Evolutionary conservation across 352 stramenopile species (phyloP).

Genomic region (Bremia lactucae): DNA sequence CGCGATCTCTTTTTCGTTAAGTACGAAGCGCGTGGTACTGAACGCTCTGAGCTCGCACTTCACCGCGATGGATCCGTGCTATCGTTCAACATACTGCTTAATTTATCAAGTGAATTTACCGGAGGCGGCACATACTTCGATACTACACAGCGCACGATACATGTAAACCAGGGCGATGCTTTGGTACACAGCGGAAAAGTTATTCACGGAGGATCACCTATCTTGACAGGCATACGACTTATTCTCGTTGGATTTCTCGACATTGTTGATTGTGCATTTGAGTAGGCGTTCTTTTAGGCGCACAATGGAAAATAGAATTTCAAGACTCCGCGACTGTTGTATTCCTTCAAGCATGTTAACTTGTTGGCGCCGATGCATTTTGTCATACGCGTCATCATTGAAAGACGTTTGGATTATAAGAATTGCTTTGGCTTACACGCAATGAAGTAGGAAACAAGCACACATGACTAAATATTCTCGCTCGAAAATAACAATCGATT

Average conservation of each 20-base stretch:
- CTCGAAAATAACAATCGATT: no score
- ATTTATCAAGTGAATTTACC: conserved; percentile 66
- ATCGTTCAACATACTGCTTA: conserved; percentile 92
- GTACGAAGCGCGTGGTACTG: conserved; percentile 53
- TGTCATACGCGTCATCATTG: conserved; percentile 58
- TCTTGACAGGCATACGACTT: conserved; percentile 73
- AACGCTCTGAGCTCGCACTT: conserved; percentile 69
- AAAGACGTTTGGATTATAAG: conserved; percentile 64
- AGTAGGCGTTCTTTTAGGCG: conserved; percentile 6
- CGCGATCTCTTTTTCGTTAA: conserved; percentile 85
- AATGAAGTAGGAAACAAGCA: no score
- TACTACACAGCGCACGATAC: conserved; percentile 45
- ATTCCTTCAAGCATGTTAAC: conserved; percentile 66
- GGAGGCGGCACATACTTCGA: conserved; percentile 91
- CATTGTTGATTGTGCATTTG: conserved; percentile 41
- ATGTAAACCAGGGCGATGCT: conserved; percentile 75
- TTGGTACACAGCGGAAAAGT: conserved; percentile 89
- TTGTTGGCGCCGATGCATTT: conserved; percentile 58
- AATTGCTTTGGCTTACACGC: conserved; percentile 49
- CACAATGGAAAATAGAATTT: conserved; percentile 69
- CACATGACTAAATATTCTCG: no score
- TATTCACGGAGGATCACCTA: conserved; percentile 81
- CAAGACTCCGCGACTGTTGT: conserved; percentile 64
- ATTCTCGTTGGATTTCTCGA: conserved; percentile 92
- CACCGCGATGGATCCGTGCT: conserved; percentile 90